Base-by-base conservation (phyloP, 2,329 filamentous ascomycete genomes). In the Fonsecaea erecta region DNA sequence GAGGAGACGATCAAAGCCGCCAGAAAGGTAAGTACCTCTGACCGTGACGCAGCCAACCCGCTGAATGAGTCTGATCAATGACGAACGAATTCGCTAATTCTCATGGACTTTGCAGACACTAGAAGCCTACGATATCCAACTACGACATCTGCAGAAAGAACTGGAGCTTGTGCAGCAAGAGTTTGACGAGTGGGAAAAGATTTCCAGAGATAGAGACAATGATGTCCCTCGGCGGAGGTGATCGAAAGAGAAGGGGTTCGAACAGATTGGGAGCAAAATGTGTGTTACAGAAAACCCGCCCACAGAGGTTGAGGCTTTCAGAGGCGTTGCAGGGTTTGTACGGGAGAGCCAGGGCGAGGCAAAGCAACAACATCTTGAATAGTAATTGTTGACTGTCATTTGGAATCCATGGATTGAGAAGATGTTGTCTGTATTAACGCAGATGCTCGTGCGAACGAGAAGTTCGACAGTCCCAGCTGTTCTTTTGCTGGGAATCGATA, bases 111-210 rank as follows among this genome's bases (percentile, higher is more conserved):
- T 28, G 21, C 64, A 84, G 82, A 81, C 83, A 66, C 74, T 84
- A 60, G 80, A 82, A 66, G 80, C 82, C 64, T 83, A 83, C 70
- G 78, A 81, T 60, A 75, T 77, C 24, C 82, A 84, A 70, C 78
- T 84, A 60, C 77, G 83, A 69, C 86, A 88, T 75, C 77, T 89
- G 65, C 83, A 84, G 69, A 87, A 86, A 74, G 86, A 88, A 77
- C 74, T 89, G 64, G 82, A 80, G 52, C 80, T 84, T 28, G 81
- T 88, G 61, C 83, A 83, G 74, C 83, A 84, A 70, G 86, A 89
- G 67, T 87, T 85, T 64, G 80, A 82, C 32, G 83, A 84, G 67
- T 85, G 85, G 76, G 80, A 87, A 68, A 76, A 76, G 60, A 55
- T 70, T n/a, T 64, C 65, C 28, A 70, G 62, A 34, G 67, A 66